Base-by-base conservation (phyloP, 495 filamentous ascomycete species). In the Aspergillus ostianus region DNA sequence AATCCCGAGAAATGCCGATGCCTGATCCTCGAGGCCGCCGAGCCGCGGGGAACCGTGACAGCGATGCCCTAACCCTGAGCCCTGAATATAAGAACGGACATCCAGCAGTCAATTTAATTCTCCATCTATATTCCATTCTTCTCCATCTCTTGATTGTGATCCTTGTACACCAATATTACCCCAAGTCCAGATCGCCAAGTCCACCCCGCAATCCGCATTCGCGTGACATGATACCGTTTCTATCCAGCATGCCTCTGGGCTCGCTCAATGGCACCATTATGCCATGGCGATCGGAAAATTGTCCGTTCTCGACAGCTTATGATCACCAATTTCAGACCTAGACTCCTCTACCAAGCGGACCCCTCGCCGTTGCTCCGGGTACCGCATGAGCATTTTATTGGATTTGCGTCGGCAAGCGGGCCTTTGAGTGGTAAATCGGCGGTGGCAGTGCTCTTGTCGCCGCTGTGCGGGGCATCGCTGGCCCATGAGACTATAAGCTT, bases 1-100 rank as follows among this genome's bases (percentile, higher is more conserved):
- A 26, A 4, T 26, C 23, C 2, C 23, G 23, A 26, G 23, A 55
- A 55, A 55, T 30, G 52, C 19, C 12, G 52, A 55, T 55, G 52
- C 52, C 52, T 55, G 32, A 41, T 41, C 36, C 12, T 41, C 12
- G 12, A 44, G 32, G 32, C 18, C n/a, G 26, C 51, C 51, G 17
- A 32, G 29, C 27, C 51, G 17, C 29, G 36, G 13, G 36, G 36
- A 4, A 41, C 36, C 36, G 36, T 41, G 36, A 41, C 36, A 4
- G 36, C 36, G 36, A 41, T 52, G 50, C 50, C 50, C 50, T 55
- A 20, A 32, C 52, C 52, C 52, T 55, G 21, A 41, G 52, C 52
- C 52, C 52, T 55, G 15, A 20, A 19, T 13, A 41, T 41, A 41
- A 17, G 36, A 41, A 1, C 13, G 10, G 1, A 32, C 1, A 3